These are phyloP conservation scores for Zygnema cylindricum DNA, from an alignment of 139 green algal species.

Conservation along the genomic window DNA sequence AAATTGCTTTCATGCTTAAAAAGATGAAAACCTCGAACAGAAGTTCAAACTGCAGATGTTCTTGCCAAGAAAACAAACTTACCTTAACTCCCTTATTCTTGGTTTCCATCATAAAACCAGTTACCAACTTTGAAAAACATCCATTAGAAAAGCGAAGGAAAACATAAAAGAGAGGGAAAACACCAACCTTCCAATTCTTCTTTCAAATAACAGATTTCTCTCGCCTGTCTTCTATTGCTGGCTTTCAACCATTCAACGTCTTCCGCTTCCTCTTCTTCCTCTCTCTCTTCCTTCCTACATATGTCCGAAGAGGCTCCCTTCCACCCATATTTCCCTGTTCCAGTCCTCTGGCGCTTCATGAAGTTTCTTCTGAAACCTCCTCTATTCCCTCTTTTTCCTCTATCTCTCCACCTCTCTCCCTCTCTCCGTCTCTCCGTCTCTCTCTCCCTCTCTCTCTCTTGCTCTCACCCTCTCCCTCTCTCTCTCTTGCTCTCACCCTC, in stretches of 20 bases:
- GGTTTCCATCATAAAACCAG: too few species aligned
- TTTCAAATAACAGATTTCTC: slow-evolving; percentile 24
- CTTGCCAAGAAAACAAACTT: too few species aligned
- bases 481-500: too few species aligned
- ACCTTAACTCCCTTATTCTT: too few species aligned
- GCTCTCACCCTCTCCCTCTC: neutral
- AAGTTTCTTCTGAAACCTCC: too few species aligned
- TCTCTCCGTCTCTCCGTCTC: too few species aligned
- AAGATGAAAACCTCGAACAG: too few species aligned
- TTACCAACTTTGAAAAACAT: too few species aligned
- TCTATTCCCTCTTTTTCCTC: neutral
- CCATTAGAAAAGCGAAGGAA: too few species aligned
- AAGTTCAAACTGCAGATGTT: too few species aligned
- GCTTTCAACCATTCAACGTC: slow-evolving; percentile 19
- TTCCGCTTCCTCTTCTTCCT: neutral
- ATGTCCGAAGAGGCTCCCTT: neutral
- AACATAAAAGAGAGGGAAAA: neutral
- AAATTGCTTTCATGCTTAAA: too few species aligned
- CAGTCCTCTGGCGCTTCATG: neutral
- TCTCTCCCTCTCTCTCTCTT: neutral
- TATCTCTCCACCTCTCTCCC: slow-evolving; percentile 3
- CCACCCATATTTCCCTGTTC: neutral
- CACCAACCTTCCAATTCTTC: slow-evolving; percentile 28
- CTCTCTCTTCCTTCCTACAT: neutral
- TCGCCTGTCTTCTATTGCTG: slow-evolving; percentile 9